phyloP scores from a whole-genome alignment of 2,329 filamentous ascomycete species.

The Pyricularia sp. region DNA sequence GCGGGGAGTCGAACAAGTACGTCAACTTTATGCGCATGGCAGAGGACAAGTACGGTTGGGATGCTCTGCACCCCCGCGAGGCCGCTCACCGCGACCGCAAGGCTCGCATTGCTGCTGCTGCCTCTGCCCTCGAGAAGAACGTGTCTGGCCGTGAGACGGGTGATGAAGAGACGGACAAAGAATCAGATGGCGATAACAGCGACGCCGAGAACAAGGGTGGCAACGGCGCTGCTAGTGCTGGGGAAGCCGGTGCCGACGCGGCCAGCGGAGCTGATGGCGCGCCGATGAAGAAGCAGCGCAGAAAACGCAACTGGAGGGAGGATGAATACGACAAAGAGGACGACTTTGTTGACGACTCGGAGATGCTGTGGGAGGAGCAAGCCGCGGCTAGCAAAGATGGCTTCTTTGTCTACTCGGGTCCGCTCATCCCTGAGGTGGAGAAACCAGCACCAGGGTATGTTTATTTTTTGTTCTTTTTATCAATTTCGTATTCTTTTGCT shows the following conservation, averaged over 20 bases:
- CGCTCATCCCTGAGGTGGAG: slow-evolving; percentile 77
- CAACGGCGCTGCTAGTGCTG: slow-evolving; percentile 24
- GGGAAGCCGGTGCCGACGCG: slow-evolving; percentile 22
- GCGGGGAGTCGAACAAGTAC: slow-evolving; percentile 77
- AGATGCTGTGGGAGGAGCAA: slow-evolving; percentile 90
- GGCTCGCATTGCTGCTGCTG: slow-evolving; percentile 77
- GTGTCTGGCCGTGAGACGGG: slow-evolving; percentile 59
- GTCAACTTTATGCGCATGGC: slow-evolving; percentile 94
- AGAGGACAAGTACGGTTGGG: slow-evolving; percentile 89
- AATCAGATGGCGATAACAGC: slow-evolving; percentile 65
- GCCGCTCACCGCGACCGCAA: slow-evolving; percentile 84
- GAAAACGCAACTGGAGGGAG: slow-evolving; percentile 72
- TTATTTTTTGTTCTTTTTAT: neutral
- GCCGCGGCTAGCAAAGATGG: slow-evolving; percentile 90
- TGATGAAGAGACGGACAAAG: slow-evolving; percentile 69
- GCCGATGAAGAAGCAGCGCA: slow-evolving; percentile 56
- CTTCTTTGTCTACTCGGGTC: slow-evolving; percentile 96
- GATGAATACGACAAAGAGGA: slow-evolving; percentile 80
- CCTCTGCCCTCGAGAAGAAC: slow-evolving; percentile 72
- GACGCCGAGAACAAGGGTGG: slow-evolving; percentile 75
- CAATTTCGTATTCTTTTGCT: slow-evolving; percentile 4
- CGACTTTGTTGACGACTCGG: slow-evolving; percentile 86
- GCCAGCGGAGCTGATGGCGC: slow-evolving; percentile 52
- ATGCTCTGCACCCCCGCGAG: slow-evolving; percentile 82
- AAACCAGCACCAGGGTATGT: slow-evolving; percentile 52